Evolutionary conservation across 2,329 filamentous ascomycete species (phyloP), one percentile per base, ranked within the genome.

Genomic region (Malbranchea zuffiana): DNA sequence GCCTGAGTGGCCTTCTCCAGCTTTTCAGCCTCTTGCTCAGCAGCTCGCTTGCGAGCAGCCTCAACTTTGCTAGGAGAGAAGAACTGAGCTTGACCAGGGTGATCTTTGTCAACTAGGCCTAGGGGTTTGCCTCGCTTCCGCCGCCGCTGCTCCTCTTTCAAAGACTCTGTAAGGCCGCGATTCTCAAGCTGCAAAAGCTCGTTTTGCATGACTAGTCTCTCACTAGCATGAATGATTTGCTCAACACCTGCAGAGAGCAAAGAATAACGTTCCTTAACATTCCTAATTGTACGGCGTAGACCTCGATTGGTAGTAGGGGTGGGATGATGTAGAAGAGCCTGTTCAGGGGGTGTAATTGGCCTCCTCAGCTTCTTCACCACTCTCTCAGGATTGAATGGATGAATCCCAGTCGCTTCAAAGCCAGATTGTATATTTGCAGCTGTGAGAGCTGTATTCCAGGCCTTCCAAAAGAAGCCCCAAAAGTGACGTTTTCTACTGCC

Each of bases 201-300:
- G 25, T 21, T 39, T n/a, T 39, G 15, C 17, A 30, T n/a, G 16
- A 19, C 23, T 28, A 39, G 37, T 6, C 19, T 39, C 18, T 39
- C 20, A 1, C 6, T 20, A 20, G 23, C 17, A 39, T 18, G 18
- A 19, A 39, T 33, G 16, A 33, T 16, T 16, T 2, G 12, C 6
- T 33, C 3, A 19, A 39, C 21, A 30, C 12, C n/a, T 12, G 10
- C 6, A 11, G 19, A 31, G 15, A 37, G 18, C 21, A 12, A 6
- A 4, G 12, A 8, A 15, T 12, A 16, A 16, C 25, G 21, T 16
- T 17, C 11, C 18, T 31, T 25, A 17, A n/a, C 12, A 24, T 39
- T 17, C 31, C 28, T 27, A 10, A 39, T 12, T 12, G 25, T n/a
- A 13, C 29, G 16, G 6, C 12, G 5, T 6, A 30, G n/a, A 17